Evolutionary conservation across 2,329 filamentous ascomycete genomes (phyloP), one percentile per base, ranked within the genome.

Genomic region (Fusarium sp.): DNA sequence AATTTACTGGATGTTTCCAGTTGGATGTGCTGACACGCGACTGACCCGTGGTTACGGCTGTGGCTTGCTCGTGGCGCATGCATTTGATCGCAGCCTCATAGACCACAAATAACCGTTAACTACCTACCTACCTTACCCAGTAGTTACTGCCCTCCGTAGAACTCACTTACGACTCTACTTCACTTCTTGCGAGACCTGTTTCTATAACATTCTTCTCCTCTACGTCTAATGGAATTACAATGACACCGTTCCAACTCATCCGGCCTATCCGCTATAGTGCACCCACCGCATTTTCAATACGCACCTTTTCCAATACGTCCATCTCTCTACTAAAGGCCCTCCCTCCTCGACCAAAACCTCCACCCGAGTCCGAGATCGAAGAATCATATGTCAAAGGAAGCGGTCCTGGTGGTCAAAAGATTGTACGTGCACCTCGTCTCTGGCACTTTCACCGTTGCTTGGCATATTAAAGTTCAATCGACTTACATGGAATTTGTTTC

Each of bases 401-500:
- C 72, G 96, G 96, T 3, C 95, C 96, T 0, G 96, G 96, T 24
- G 96, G 96, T 0, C 96, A 99, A 78, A 98, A 98, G 79, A 98
- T 98, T 82, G 91, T 93, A 80, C 26, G 10, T 35, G 28, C 55
- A 58, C 11, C 39, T 43, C 2, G 48, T 18, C 15, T 21, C 18
- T 31, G 11, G 11, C n/a, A 15, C 35, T n/a, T 3, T 23, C 6
- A 11, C 16, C 15, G 35, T 33, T 24, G 6, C 18, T 39, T 15
- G 23, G 21, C 15, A 20, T 13, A 29, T 5, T 8, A 20, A 26
- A 18, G 23, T 23, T 8, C 28, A 23, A 9, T 24, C 31, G 16
- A 53, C 63, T 63, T 38, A 70, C 46, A 61, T 48, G 29, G 18
- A 18, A 9, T 37, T 43, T 21, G 16, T n/a, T 24, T 26, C 37